Conservation (phyloP, 495 filamentous ascomycete genomes). For the Neurospora hispaniola region DNA sequence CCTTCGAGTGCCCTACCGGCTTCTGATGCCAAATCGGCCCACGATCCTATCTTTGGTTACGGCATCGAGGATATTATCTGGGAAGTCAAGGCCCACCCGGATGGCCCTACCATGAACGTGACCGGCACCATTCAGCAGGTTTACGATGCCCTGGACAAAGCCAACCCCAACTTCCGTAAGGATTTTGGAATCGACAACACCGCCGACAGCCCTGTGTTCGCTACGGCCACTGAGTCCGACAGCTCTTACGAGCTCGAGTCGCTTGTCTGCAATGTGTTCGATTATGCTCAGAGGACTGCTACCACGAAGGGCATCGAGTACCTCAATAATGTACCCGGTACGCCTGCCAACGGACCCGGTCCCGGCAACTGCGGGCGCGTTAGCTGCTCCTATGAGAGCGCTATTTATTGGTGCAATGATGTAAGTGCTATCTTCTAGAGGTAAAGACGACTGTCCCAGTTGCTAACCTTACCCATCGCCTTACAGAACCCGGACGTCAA, state of each 20-base stretch:
- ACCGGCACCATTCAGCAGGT: slow-evolving; percentile 13
- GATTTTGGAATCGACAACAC: slow-evolving; percentile 6
- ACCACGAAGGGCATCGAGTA: slow-evolving; percentile 16
- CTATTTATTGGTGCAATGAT: slow-evolving; percentile 25
- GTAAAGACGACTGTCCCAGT: not conserved
- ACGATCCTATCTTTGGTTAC: slow-evolving; percentile 6
- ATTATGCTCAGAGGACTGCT: not conserved
- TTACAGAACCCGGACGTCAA: not conserved
- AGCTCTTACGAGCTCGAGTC: not conserved
- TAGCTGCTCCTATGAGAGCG: slow-evolving; percentile 12
- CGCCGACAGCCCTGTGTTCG: not conserved
- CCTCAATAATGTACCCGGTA: slow-evolving; percentile 6
- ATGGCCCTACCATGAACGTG: slow-evolving; percentile 1
- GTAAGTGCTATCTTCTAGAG: not conserved
- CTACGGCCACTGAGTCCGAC: not conserved
- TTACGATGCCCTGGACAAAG: not conserved
- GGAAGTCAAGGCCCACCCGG: slow-evolving; percentile 5
- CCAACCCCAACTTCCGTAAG: slow-evolving; percentile 16
- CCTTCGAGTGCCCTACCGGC: not conserved
- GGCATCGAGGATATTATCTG: slow-evolving; percentile 2
- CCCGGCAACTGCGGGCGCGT: slow-evolving; percentile 16
- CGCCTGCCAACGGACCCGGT: slow-evolving; percentile 10
- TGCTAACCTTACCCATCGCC: not conserved
- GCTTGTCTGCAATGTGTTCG: not conserved
- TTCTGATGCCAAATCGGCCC: not conserved